Base-by-base conservation (phyloP, 2,329 filamentous ascomycete species). In the Pleoardoris graminearum region DNA sequence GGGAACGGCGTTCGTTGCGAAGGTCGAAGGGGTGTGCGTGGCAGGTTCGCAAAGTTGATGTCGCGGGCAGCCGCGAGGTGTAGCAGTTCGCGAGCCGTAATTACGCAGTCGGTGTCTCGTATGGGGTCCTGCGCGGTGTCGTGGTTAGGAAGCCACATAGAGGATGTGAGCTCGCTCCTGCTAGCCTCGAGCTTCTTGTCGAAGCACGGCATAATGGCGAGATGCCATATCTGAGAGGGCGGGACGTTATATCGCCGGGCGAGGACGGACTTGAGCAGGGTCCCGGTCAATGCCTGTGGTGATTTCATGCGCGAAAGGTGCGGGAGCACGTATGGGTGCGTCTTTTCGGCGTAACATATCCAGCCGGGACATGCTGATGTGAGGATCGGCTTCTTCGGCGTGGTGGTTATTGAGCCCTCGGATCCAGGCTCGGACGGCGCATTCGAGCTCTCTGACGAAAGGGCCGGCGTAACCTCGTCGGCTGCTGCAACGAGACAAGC, bases 281-380 rank as follows among this genome's bases (percentile, higher is more conserved):
- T 97, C 11, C 94, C 94, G 59, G 90, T 88, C 47, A 99, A 76
- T 22, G 94, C 93, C 74, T 99, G 94, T 12, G 94, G 93, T 4
- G 92, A 97, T 73, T 97, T 99, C 58, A 97, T 81, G 44, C 85
- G 85, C 52, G 92, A 97, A 48, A 99, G 80, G 72, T 99, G 91
- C 23, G 91, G 91, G 44, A 99, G 81, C 50, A 97, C 86, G 67
- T 97, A 88, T 1, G 94, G 91, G 68, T 99, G 94, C 50, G 93
- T 97, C 77, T 99, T 97, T 73, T 99, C 94, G 22, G 93, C 93
- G 68, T 99, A 99, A 76, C 94, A 99, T 50, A 99, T 93, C 92
- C 95, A 99, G 7, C 94, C 94, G 0, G 94, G 94, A 72, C 94
- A 99, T 17, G 91, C 91, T 3, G 92, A 92, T 7, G 92, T 91